Base-by-base conservation (phyloP, 2,329 filamentous ascomycete genomes). In the Talaromyces sp. region DNA sequence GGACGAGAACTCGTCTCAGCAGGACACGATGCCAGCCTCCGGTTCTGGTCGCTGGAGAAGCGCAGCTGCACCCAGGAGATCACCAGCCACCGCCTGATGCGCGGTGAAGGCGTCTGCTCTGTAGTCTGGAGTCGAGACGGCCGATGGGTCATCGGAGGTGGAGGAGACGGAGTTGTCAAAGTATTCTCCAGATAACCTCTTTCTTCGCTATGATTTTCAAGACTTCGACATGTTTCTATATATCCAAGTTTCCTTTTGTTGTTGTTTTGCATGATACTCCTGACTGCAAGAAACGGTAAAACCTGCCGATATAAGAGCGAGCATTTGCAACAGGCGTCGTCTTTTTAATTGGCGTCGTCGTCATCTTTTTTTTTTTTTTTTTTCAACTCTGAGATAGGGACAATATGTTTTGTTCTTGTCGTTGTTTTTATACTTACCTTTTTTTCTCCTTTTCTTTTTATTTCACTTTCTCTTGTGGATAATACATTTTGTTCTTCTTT, bases 1-100 rank as follows among this genome's bases (percentile, higher is more conserved):
- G 92, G 93, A 52, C 88, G 89, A 61, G 94, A 99, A 79, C 88
- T 97, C 11, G 93, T 99, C 54, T 97, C 92, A 52, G 94, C 92
- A 1, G 94, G 94, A 24, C 94, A 99, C 74, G 94, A 99, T 72
- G 93, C 93, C 57, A 94, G 90, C 60, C 85, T 99, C 60, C 88
- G 94, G 29, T 97, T 99, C 83, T 99, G 94, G 94, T 92, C 90
- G 31, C 82, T 99, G 24, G 94, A 99, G 75, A 99, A 96, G 80
- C 86, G 94, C 56, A 89, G 88, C 52, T 99, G 94, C 78, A 94
- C 90, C 4, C 94, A 99, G 75, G 94, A 97, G 73, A 91, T 99
- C 68, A 95, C 92, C 2, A 91, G 86, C 63, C 92, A 97, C 76
- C 86, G 94, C 46, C 84, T 95, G 65, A 97, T 97, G 92, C 86